These are phyloP conservation scores for Cucurbita pepo DNA, from an alignment of 306 rosid genomes.

Conservation along the genomic window DNA sequence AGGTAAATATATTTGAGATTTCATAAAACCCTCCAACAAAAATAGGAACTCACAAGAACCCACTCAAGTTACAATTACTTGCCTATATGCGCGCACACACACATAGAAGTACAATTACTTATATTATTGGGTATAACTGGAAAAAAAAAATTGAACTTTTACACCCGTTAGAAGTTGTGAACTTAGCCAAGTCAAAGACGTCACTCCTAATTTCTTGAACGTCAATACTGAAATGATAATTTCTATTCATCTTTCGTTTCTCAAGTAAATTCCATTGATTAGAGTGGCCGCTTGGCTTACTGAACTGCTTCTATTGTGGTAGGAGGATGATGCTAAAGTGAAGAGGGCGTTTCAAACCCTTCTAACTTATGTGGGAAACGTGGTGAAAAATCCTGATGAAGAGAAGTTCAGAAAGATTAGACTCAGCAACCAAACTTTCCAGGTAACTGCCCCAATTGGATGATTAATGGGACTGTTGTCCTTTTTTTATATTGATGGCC, in stretches of 20 bases:
- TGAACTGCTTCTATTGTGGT: constrained; percentile 4
- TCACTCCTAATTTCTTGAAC: neutral
- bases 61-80: neutral
- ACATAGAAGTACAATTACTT: neutral
- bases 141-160: neutral
- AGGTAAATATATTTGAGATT: constrained; percentile 39
- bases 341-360: constrained; percentile 84
- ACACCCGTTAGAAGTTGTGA: neutral
- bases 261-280: neutral
- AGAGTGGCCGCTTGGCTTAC: neutral
- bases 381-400: constrained; percentile 62
- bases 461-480: neutral
- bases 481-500: neutral
- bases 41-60: neutral
- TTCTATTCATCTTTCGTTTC: neutral
- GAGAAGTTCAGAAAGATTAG: constrained; percentile 86
- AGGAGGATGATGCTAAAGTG: constrained; percentile 76
- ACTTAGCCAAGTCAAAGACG: neutral
- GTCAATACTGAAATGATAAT: neutral
- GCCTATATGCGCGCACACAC: neutral
- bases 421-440: constrained; percentile 62
- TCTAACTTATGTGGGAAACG: constrained; percentile 67
- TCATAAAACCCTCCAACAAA: neutral
- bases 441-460: constrained; percentile 27
- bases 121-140: neutral